Evolutionary conservation across 2,329 filamentous ascomycete genomes (phyloP), one percentile per base, ranked within the genome.

Genomic region (Alternaria hordeiaustralica): DNA sequence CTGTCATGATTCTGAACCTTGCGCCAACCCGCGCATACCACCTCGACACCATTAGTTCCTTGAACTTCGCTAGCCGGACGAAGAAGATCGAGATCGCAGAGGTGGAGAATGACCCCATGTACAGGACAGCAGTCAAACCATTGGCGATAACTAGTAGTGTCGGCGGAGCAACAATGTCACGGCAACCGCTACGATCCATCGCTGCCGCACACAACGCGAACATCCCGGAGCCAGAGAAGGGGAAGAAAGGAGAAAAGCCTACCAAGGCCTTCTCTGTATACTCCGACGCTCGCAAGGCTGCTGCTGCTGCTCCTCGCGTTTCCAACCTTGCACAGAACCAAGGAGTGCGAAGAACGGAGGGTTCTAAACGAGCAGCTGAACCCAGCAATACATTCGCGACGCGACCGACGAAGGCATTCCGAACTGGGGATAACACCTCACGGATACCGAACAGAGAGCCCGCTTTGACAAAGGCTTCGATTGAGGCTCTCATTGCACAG

Each of bases 81-180:
- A 97, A 97, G 84, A 93, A 96, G 75, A 97, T 98, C 71, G 95
- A 98, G 79, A 91, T 97, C 11, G 90, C 93, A 55, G 96, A 98
- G 79, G 92, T 97, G 61, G 95, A 98, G 80, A 98, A 98, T 75
- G 94, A 97, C 75, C 91, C 96, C 5, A 90, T 97, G 44, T 96
- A 93, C 83, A 75, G 80, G 30, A 79, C 78, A 18, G 75, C 76
- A 55, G 77, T 78, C 49, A 77, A 79, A 11, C 80, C 81, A n/a
- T 65, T 79, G 11, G 79, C 77, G 12, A 62, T 77, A 33, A 77
- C 77, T 13, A 74, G 75, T 58, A 75, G 71, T 66, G 66, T 79
- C 47, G 60, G 72, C 13, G 80, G 79, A 36, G 70, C 78, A 33
- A 79, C 78, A 54, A 80, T 84, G 23, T 82, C 84, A 58, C 87